Evolutionary conservation across 2,329 filamentous ascomycete genomes (phyloP).

Genomic region (Aureobasidium uvarum): DNA sequence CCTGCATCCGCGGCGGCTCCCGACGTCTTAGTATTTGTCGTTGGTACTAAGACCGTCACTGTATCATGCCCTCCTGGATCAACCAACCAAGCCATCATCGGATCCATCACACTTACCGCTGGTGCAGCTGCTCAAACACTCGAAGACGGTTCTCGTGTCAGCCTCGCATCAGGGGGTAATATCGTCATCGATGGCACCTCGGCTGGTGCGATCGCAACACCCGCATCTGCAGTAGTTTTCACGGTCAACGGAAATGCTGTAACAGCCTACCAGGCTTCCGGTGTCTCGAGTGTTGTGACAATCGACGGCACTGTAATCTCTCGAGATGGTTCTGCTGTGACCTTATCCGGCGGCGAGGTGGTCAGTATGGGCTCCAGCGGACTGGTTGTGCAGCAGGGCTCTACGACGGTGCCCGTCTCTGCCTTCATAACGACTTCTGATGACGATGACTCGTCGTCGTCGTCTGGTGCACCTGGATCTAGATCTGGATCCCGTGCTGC

Average conservation of each 20-base stretch:
- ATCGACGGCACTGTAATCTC: conserved; percentile 30
- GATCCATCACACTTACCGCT: conserved; percentile 27
- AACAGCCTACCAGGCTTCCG: conserved; percentile 25
- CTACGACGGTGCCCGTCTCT: not conserved
- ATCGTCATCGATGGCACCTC: conserved; percentile 20
- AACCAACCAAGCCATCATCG: conserved; percentile 27
- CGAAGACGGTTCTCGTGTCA: conserved; percentile 29
- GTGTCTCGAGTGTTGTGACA: conserved; percentile 7
- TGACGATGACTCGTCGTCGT: not conserved
- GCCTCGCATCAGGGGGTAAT: conserved; percentile 27
- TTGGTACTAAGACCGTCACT: conserved; percentile 28
- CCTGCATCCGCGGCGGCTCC: not conserved
- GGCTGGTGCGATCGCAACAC: not conserved
- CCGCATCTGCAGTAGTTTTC: conserved; percentile 26
- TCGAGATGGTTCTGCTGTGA: conserved; percentile 28
- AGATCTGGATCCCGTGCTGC: not conserved
- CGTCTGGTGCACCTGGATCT: not conserved
- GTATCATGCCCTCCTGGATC: conserved; percentile 24
- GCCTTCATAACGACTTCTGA: not conserved
- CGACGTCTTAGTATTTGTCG: conserved; percentile 27
- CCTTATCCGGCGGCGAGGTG: conserved; percentile 28
- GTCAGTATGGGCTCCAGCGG: conserved; percentile 28
- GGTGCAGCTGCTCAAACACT: conserved; percentile 30
- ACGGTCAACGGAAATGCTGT: conserved; percentile 28
- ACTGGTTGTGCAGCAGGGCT: conserved; percentile 7